phyloP scores from a whole-genome alignment of 139 green algal species.

The Volvox africanus region DNA sequence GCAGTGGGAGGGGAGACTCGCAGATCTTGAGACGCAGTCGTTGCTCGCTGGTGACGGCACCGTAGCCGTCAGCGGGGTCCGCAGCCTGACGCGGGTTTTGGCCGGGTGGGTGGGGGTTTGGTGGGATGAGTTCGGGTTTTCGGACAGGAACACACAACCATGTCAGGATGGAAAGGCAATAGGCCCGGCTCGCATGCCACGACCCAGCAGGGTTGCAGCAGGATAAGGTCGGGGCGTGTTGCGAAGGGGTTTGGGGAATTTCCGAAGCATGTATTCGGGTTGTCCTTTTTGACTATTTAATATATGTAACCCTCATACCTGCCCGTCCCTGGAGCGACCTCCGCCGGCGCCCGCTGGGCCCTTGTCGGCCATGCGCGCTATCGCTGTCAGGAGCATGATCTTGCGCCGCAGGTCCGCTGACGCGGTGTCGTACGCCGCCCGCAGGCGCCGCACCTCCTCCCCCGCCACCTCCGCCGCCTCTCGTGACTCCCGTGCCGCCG shows the following conservation, averaged over 20 bases:
- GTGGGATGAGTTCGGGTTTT: no score
- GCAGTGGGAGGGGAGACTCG: constrained; percentile 46
- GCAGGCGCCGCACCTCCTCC: constrained; percentile 4
- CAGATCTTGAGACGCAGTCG: constrained; percentile 45
- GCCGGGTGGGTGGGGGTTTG: no score
- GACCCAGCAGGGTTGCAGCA: no score
- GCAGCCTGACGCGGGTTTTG: background rate
- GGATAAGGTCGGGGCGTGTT: no score
- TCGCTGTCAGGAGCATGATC: constrained; percentile 34
- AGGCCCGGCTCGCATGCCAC: no score
- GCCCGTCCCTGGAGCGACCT: background rate
- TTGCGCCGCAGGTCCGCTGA: constrained; percentile 17
- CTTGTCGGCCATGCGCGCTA: constrained; percentile 36
- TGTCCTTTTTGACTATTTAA: no score
- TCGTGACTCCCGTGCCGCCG: background rate
- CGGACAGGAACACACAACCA: no score
- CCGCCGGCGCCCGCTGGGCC: background rate
- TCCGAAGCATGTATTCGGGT: no score
- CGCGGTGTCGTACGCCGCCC: background rate
- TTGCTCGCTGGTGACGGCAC: constrained; percentile 35
- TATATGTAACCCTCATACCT: background rate
- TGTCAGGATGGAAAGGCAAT: no score
- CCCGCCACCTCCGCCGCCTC: background rate
- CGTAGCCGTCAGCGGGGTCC: constrained; percentile 1
- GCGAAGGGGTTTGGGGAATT: no score